Evolutionary conservation across 2,329 filamentous ascomycete genomes (phyloP).

Genomic region (Sphaerulina musiva): DNA sequence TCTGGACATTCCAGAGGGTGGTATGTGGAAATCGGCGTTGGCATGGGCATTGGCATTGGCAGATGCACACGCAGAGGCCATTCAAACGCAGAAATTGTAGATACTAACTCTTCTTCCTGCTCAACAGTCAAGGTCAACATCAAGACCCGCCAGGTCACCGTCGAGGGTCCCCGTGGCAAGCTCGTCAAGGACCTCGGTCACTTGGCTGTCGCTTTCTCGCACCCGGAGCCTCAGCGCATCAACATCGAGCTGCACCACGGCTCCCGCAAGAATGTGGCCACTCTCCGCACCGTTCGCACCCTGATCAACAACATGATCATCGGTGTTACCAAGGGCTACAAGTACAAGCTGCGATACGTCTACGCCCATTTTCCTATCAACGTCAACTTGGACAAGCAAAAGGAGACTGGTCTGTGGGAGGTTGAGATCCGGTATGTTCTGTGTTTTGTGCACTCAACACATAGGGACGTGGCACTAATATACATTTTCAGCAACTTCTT

Average conservation of each 20-base stretch:
- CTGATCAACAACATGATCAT: conserved; percentile 98
- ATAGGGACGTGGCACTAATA: conserved; percentile 14
- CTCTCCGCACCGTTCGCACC: conserved; percentile 94
- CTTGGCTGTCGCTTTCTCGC: conserved; percentile 90
- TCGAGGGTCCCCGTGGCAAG: conserved; percentile 97
- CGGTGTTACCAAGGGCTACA: conserved; percentile 98
- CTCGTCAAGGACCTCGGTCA: conserved; percentile 95
- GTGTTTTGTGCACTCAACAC: background rate
- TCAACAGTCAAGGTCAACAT: conserved; percentile 87
- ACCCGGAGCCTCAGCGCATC: conserved; percentile 78
- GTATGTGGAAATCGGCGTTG: conserved; percentile 53
- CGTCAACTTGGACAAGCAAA: conserved; percentile 97
- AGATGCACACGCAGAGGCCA: conserved; percentile 4
- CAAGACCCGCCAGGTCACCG: conserved; percentile 92
- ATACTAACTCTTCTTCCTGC: conserved; percentile 1
- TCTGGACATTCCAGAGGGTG: conserved; percentile 92
- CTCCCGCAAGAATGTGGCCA: conserved; percentile 93
- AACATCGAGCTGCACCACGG: conserved; percentile 99
- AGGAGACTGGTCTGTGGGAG: conserved; percentile 77
- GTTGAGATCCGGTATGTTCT: conserved; percentile 91
- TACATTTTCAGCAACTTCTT: conserved; percentile 74
- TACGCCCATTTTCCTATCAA: conserved; percentile 99
- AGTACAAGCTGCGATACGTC: conserved; percentile 99
- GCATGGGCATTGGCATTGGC: background rate
- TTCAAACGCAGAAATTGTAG: background rate